phyloP scores from a whole-genome alignment of 768 basidiomycete genomes.

The Tylopilus balloui region DNA sequence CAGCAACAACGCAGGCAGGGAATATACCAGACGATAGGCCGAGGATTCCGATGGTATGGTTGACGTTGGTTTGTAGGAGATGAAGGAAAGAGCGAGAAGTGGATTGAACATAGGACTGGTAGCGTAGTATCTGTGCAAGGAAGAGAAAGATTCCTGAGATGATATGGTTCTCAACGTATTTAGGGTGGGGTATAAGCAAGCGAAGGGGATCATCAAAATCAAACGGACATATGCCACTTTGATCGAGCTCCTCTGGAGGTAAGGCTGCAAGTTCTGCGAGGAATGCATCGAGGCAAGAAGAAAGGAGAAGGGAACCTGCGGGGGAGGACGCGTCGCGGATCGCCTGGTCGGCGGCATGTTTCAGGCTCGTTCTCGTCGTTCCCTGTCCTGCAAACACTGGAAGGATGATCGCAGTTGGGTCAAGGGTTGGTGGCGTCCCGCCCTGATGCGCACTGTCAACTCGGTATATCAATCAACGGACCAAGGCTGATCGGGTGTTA shows the following conservation, averaged over 20 bases:
- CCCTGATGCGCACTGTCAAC: not conserved
- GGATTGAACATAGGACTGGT: constrained; percentile 41
- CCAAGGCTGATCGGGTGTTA: not conserved
- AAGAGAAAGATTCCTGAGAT: constrained; percentile 47
- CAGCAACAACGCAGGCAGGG: constrained; percentile 47
- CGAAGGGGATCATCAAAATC: constrained; percentile 42
- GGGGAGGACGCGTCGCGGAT: constrained; percentile 40
- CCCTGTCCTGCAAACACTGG: constrained; percentile 61
- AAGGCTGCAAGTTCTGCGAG: constrained; percentile 45
- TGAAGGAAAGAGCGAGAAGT: constrained; percentile 23
- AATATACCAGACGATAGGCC: constrained; percentile 59
- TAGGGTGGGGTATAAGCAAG: constrained; percentile 37
- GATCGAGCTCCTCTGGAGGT: constrained; percentile 33
- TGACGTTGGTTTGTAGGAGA: constrained; percentile 32
- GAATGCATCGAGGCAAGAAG: constrained; percentile 49
- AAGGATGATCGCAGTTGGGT: constrained; percentile 23
- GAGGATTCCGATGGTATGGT: constrained; percentile 37
- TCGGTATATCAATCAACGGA: not conserved
- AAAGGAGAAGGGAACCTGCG: constrained; percentile 41
- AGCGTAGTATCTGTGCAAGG: constrained; percentile 49
- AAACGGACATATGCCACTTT: constrained; percentile 36
- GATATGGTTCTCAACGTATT: constrained; percentile 43
- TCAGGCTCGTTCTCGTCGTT: constrained; percentile 32
- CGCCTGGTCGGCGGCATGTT: constrained; percentile 35
- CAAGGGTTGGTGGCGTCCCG: constrained; percentile 8